Evolutionary conservation across 192 early-diverging fungal species (phyloP).

Genomic region (Neocallimastix lanati): DNA sequence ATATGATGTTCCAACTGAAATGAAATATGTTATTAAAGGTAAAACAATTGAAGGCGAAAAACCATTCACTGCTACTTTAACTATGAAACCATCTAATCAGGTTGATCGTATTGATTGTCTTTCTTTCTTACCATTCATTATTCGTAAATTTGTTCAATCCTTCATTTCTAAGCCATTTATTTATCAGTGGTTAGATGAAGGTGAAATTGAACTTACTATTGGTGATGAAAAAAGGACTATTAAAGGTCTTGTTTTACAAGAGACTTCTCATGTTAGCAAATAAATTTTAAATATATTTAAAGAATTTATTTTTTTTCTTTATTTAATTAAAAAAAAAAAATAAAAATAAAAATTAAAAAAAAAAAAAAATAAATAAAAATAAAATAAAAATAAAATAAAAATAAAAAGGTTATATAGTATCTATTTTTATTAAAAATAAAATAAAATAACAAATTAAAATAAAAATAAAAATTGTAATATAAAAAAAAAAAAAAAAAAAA

Average conservation of each 20-base stretch:
- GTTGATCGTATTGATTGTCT: constrained; percentile 78
- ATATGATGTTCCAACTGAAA: constrained; percentile 58
- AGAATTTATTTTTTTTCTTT: background rate
- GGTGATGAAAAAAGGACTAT: constrained; percentile 29
- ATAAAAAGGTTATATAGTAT: too few species aligned
- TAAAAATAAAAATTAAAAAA: too few species aligned
- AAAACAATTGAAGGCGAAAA: constrained; percentile 23
- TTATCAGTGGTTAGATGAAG: constrained; percentile 80
- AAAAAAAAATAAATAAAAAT: too few species aligned
- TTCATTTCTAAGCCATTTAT: constrained; percentile 83
- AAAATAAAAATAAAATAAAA: too few species aligned
- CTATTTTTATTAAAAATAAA: too few species aligned
- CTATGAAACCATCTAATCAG: constrained; percentile 35
- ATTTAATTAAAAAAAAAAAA: background rate
- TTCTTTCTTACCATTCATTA: constrained; percentile 70
- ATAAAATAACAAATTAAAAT: too few species aligned
- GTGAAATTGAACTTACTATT: constrained; percentile 46
- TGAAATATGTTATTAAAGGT: constrained; percentile 61
- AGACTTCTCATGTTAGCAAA: background rate
- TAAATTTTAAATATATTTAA: background rate
- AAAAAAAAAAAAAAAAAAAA: too few species aligned
- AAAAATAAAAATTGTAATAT: too few species aligned
- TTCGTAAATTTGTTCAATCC: constrained; percentile 79
- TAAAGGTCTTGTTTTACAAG: background rate
- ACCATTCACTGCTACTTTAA: constrained; percentile 21